Percentiles rank a stretch among this genome's conserved stretches.
Evolutionary conservation across 192 early-diverging fungal species (phyloP).

Genomic region (Anaeromyces robustus): DNA sequence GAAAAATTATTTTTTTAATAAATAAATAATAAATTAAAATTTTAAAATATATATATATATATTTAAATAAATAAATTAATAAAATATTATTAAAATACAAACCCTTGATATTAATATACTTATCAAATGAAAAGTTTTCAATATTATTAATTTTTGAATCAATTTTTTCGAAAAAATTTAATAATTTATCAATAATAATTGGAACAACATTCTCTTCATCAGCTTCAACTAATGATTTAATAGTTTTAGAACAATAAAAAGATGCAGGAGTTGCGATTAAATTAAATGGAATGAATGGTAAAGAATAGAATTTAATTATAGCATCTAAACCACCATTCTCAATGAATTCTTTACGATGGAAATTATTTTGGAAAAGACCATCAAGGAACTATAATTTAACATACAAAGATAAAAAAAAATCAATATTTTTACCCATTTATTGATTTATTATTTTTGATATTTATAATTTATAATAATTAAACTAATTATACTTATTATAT

Average conservation of each 20-base stretch:
- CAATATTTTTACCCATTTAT: too few relatives aligned
- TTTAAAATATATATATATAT: too few relatives aligned
- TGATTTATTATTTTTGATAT: not conserved
- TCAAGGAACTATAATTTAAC: conserved; percentile 48
- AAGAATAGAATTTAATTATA: conserved; percentile 40
- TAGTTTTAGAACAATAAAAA: conserved; percentile 50
- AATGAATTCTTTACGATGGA: conserved; percentile 60
- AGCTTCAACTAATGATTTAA: conserved; percentile 52
- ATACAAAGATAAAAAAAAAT: conserved; percentile 9
- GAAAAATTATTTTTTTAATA: too few relatives aligned
- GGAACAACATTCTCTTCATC: conserved; percentile 33
- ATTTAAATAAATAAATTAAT: too few relatives aligned
- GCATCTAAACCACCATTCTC: conserved; percentile 41
- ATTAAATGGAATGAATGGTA: conserved; percentile 57
- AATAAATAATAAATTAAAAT: too few relatives aligned
- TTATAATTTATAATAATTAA: too few relatives aligned
- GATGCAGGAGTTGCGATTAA: conserved; percentile 45
- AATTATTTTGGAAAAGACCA: conserved; percentile 63
- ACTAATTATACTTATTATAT: too few relatives aligned
- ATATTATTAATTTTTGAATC: conserved; percentile 21
- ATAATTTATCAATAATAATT: conserved; percentile 20
- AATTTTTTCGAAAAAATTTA: conserved; percentile 11
- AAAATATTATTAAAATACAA: too few relatives aligned
- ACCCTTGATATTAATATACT: conserved; percentile 50
- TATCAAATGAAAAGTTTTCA: conserved; percentile 25